Evolutionary conservation across 805 yeast genomes (phyloP).

Genomic region (Priceomyces medius): DNA sequence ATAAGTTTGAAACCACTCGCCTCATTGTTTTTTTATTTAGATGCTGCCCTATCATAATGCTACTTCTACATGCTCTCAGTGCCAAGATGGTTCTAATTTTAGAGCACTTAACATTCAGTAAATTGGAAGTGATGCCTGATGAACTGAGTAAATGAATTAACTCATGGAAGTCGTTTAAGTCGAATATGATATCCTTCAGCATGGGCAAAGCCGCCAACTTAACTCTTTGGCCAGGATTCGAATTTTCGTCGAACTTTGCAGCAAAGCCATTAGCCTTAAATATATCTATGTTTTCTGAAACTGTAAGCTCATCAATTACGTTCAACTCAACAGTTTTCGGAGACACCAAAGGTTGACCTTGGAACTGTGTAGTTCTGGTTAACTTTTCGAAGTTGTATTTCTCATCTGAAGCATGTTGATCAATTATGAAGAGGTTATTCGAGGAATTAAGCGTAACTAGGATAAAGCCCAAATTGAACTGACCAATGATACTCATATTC

Average conservation of each 20-base stretch:
- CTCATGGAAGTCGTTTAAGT: conserved; percentile 70
- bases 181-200: conserved; percentile 69
- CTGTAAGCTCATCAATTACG: conserved; percentile 73
- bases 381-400: conserved; percentile 80
- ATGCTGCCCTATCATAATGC: conserved; percentile 90
- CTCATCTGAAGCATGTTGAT: conserved; percentile 98
- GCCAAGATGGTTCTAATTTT: conserved; percentile 86
- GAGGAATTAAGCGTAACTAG: conserved; percentile 53
- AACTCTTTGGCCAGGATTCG: conserved; percentile 56
- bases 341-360: conserved; percentile 64
- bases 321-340: conserved; percentile 64
- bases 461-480: conserved; percentile 94
- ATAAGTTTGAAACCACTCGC: conserved; percentile 63
- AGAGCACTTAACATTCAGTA: conserved; percentile 53
- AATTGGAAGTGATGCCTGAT: conserved; percentile 10
- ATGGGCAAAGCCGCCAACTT: conserved; percentile 64
- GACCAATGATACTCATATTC: conserved; percentile 82
- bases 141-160: conserved; percentile 59
- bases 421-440: conserved; percentile 76
- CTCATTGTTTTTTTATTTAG: conserved; percentile 61
- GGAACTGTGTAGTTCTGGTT: conserved; percentile 51
- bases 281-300: conserved; percentile 55
- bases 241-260: conserved; percentile 48
- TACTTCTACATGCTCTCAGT: conserved; percentile 90
- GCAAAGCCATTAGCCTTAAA: conserved; percentile 80